Base-by-base conservation (phyloP, 2,329 filamentous ascomycete species). In the Tolypocladium ophioglossoides region DNA sequence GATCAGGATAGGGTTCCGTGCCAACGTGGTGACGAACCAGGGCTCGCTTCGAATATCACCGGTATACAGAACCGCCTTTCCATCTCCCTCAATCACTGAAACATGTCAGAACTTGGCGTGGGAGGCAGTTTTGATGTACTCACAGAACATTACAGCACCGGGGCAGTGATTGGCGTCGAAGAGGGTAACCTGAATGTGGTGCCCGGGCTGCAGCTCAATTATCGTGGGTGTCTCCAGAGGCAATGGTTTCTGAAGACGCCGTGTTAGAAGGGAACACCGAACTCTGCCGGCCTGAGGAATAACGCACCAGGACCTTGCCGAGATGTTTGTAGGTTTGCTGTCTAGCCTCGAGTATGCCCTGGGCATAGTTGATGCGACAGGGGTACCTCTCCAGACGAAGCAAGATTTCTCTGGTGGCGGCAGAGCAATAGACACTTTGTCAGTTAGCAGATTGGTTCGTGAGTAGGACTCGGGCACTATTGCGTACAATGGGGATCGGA, bases 131-230 rank as follows among this genome's bases (percentile, higher is more conserved):
- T 22, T 57, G 51, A 16, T 2, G 27, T 2, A 67, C 78, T 59
- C 66, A 83, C 80, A 74, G 64, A 96, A 96, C 90, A 96, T 95
- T 20, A 94, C 89, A 20, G 90, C 85, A 0, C 92, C 91, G 0
- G 86, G 80, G 62, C 92, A 97, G 66, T 96, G 92, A 62, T 97
- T 96, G 1, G 92, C 91, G 72, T 96, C 87, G 52, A 96, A 81
- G 0, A 96, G 75, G 0, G 91, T 96, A 20, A 95, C 89, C 49
- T 84, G 83, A 27, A 96, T 83, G n/a, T 71, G 73, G 49, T 79
- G 78, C 1, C 81, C 80, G 0, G 85, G 88, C 1, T 75, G 77
- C 3, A 96, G 75, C 63, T 95, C 89, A 49, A 97, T 81, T 4
- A 73, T 70, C 0, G 85, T 91, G 0, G 90, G 89, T 0, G 89